Conservation (phyloP, 768 basidiomycete genomes). For the Hericium alpestre region DNA sequence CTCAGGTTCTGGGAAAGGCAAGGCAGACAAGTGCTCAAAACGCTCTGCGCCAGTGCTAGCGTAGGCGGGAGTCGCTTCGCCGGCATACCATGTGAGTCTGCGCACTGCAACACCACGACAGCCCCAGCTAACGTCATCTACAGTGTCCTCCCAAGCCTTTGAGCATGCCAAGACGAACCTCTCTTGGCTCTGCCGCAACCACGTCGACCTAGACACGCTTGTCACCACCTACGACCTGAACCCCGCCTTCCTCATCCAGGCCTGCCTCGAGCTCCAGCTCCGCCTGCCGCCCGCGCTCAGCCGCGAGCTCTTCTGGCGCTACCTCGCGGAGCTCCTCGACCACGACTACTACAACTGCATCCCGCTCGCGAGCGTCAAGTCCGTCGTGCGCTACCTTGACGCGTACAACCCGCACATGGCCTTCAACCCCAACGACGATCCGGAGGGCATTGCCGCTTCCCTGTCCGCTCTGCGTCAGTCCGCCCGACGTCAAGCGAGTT, state of each 20-base stretch:
- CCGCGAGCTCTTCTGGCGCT: not conserved
- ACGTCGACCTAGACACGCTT: not conserved
- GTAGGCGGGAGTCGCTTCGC: no score
- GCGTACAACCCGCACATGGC: no score
- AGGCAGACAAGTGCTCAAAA: no score
- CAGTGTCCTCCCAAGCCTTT: not conserved
- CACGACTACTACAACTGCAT: not conserved
- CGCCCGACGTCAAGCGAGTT: slow-evolving; percentile 13
- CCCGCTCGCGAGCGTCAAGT: not conserved
- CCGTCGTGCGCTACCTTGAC: no score
- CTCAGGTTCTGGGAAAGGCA: no score
- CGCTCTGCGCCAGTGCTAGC: no score
- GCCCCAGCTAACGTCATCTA: no score
- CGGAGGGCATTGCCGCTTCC: no score
- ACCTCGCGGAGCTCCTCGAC: not conserved
- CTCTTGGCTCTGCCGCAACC: not conserved
- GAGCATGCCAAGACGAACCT: not conserved
- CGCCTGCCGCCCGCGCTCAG: not conserved
- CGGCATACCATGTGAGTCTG: no score
- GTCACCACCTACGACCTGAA: not conserved
- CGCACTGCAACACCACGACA: no score
- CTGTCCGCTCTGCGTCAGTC: no score
- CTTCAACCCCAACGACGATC: no score
- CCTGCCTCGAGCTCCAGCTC: not conserved
- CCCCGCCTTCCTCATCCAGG: not conserved